phyloP scores from a whole-genome alignment of 257 asterid genomes.

The Gentiana dahurica region DNA sequence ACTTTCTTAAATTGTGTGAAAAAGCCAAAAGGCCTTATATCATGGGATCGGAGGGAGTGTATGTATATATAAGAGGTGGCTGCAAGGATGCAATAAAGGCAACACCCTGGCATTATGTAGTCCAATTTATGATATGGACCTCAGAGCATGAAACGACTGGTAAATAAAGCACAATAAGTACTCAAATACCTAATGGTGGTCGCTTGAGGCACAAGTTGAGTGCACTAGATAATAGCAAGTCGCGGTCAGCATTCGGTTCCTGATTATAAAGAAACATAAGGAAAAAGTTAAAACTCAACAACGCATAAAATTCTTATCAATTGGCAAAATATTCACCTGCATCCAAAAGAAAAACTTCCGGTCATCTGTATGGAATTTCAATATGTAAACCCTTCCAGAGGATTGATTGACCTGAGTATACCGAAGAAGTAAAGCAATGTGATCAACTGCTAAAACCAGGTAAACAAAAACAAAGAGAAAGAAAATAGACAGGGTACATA shows the following conservation, averaged over 20 bases:
- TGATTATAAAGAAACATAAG: slow-evolving; percentile 35
- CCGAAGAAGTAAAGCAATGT: slow-evolving; percentile 11
- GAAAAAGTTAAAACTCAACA: slow-evolving; percentile 5
- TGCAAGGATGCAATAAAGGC: no score
- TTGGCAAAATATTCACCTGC: slow-evolving; percentile 49
- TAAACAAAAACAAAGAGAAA: neutral
- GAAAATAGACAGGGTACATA: slow-evolving; percentile 10
- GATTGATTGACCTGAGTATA: slow-evolving; percentile 69
- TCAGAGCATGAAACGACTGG: no score
- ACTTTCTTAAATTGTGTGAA: no score
- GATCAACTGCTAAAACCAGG: neutral
- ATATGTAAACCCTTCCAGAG: slow-evolving; percentile 82
- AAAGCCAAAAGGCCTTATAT: no score
- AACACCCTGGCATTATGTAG: no score
- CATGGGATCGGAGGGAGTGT: no score
- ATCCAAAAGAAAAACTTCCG: slow-evolving; percentile 94
- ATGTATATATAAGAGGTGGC: no score
- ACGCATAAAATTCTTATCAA: no score
- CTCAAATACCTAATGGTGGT: slow-evolving; percentile 59
- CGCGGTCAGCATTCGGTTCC: slow-evolving; percentile 79
- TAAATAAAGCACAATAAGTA: neutral
- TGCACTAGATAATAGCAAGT: slow-evolving; percentile 52
- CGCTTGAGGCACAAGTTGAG: slow-evolving; percentile 74
- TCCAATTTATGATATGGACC: no score
- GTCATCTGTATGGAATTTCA: slow-evolving; percentile 77